Conservation (phyloP, 2,329 filamentous ascomycete genomes). For the Aureobasidium lini region DNA sequence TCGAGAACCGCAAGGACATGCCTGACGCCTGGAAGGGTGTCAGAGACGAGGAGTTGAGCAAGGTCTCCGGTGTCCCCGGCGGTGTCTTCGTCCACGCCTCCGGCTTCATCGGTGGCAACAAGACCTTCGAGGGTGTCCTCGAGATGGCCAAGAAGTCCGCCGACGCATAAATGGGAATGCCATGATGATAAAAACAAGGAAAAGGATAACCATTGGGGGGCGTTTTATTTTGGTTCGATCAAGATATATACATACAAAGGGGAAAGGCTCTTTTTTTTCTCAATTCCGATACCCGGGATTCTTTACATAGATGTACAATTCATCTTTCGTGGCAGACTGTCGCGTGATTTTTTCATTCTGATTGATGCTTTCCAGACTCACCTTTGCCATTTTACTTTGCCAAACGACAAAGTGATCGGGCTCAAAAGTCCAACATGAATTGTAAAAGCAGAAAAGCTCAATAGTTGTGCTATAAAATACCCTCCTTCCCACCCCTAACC, state of each 20-base stretch:
- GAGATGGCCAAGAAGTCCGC: constrained; percentile 77
- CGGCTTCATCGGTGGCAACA: constrained; percentile 94
- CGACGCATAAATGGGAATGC: constrained; percentile 27
- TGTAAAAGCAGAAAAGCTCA: no score
- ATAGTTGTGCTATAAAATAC: no score
- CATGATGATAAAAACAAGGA: neutral
- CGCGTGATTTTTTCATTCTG: neutral
- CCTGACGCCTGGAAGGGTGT: constrained; percentile 89
- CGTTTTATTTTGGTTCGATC: neutral
- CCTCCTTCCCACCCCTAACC: no score
- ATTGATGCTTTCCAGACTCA: neutral
- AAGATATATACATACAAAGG: no score
- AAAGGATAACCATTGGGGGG: neutral
- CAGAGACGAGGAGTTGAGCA: constrained; percentile 75
- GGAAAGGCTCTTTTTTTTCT: neutral
- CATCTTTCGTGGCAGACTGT: neutral
- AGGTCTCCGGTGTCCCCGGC: constrained; percentile 59
- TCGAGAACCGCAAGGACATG: constrained; percentile 83
- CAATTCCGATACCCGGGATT: constrained; percentile 1
- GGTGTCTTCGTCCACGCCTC: constrained; percentile 90
- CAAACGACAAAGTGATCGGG: no score
- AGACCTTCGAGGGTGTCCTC: constrained; percentile 79
- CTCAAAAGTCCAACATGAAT: no score
- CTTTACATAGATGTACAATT: neutral
- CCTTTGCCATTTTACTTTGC: neutral